phyloP scores from a whole-genome alignment of 305 asterid species.

The Fraxinus albicans region DNA sequence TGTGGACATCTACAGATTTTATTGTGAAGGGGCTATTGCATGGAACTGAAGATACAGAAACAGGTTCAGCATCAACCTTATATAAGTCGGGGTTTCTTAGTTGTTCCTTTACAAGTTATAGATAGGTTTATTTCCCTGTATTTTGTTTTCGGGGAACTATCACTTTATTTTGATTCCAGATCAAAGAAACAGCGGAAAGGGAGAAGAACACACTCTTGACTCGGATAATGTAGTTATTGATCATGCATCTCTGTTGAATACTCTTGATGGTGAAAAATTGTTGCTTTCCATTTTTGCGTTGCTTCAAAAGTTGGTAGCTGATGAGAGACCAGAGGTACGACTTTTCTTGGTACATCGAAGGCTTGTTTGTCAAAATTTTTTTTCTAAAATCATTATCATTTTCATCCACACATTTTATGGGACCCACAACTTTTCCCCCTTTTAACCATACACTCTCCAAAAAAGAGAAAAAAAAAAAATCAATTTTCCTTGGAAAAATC shows the following conservation, averaged over 20 bases:
- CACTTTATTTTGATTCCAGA: slow-evolving; percentile 47
- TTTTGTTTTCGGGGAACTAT: slow-evolving; percentile 10
- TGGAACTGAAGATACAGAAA: slow-evolving; percentile 46
- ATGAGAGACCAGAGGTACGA: slow-evolving; percentile 96
- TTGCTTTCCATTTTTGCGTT: slow-evolving; percentile 81
- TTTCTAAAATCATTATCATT: neutral
- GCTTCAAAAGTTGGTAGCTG: slow-evolving; percentile 90
- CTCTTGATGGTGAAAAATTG: slow-evolving; percentile 67
- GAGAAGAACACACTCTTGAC: slow-evolving; percentile 36
- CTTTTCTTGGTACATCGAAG: neutral
- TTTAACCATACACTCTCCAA: neutral
- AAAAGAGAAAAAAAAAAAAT: neutral
- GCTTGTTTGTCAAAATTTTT: neutral
- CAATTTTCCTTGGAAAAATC: neutral
- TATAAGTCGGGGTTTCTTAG: slow-evolving; percentile 13
- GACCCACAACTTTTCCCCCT: neutral
- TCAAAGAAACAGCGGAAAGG: slow-evolving; percentile 40
- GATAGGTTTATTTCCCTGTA: neutral
- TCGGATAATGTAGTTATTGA: slow-evolving; percentile 42
- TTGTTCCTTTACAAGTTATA: slow-evolving; percentile 3
- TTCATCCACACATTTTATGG: neutral
- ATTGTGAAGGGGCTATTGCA: slow-evolving; percentile 67
- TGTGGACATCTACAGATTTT: slow-evolving; percentile 96
- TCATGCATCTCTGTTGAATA: slow-evolving; percentile 38
- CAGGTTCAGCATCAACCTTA: slow-evolving; percentile 48